These are phyloP conservation scores for Oryza nivara DNA, from an alignment of 176 grass and related monocot species.

Conservation along the genomic window DNA sequence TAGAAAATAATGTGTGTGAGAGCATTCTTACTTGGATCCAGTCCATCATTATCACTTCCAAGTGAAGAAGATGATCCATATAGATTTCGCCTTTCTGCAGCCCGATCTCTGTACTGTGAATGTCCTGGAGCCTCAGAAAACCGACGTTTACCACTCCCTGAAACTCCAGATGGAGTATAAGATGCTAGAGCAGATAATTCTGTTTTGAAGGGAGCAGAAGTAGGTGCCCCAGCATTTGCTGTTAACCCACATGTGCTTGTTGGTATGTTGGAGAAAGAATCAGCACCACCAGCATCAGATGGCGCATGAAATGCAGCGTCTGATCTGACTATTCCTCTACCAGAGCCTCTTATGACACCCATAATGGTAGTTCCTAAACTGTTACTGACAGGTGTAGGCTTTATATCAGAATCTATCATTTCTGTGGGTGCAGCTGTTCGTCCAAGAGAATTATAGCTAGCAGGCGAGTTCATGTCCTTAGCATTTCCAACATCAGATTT, in stretches of 20 bases:
- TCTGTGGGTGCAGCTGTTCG: slow-evolving; percentile 44
- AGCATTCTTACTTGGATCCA: slow-evolving; percentile 78
- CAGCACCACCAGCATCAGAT: slow-evolving; percentile 35
- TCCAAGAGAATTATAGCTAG: slow-evolving; percentile 52
- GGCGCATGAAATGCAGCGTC: slow-evolving; percentile 58
- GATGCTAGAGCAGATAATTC: slow-evolving; percentile 69
- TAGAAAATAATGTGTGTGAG: background rate
- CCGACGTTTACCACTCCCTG: slow-evolving; percentile 74
- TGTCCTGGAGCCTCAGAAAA: slow-evolving; percentile 91
- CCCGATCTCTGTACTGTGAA: slow-evolving; percentile 87
- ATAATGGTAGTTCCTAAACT: slow-evolving; percentile 73
- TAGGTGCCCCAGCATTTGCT: slow-evolving; percentile 37
- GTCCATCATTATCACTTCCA: slow-evolving; percentile 45
- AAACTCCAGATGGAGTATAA: slow-evolving; percentile 55
- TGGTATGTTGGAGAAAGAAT: slow-evolving; percentile 32
- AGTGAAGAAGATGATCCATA: slow-evolving; percentile 77
- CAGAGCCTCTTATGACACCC: slow-evolving; percentile 85
- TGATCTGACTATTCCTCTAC: slow-evolving; percentile 76
- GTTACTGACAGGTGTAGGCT: slow-evolving; percentile 60
- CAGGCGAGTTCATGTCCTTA: slow-evolving; percentile 40
- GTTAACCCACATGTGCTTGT: slow-evolving; percentile 31
- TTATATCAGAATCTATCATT: slow-evolving; percentile 65
- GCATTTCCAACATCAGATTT: slow-evolving; percentile 63
- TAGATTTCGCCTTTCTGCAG: slow-evolving; percentile 89
- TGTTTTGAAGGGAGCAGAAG: slow-evolving; percentile 70